Evolutionary conservation across 2,329 filamentous ascomycete species (phyloP), one percentile per base, ranked within the genome.

Genomic region (Aspergillus brasiliensis): DNA sequence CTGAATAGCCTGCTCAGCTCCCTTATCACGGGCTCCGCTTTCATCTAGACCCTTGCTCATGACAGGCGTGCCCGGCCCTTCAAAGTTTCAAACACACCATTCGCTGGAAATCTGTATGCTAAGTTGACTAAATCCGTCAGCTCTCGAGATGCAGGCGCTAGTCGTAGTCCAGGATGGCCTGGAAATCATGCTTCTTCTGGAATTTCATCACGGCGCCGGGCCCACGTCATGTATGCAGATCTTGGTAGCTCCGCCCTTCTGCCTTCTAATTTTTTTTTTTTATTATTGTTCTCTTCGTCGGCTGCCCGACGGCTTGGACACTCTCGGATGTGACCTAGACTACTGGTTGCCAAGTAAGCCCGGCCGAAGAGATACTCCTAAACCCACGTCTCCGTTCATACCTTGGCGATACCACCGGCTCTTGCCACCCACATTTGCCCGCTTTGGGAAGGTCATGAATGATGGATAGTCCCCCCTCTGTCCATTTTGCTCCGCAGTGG

Each of bases 311-410:
- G 38, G 37, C 51, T 42, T 27, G 23, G 52, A 40, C 23, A 19
- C 34, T 27, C 38, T 31, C 38, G 38, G 42, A 44, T 55, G 52
- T 55, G 52, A 55, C 52, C 52, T 44, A 42, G 38, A 28, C 52
- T 55, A 27, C 52, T 55, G 40, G 38, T 21, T 42, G 52, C 52
- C 52, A 55, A 55, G 52, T 28, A 44, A 44, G 38, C 23, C 57
- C 23, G 34, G 42, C 44, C 44, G 44, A 48, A 49, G 42, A 31
- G 37, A 46, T 49, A 37, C 49, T 38, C 31, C 38, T 38, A 47
- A 54, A 47, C 37, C 31, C 40, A 25, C 13, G 40, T 28, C 42
- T 25, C 25, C 34, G 52, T 17, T 23, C 42, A 42, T 25, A 17
- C 54, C 54, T 28, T 28, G 27, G 51, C 23, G 44, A 42, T 59